Evolutionary conservation across 495 filamentous ascomycete species (phyloP), one percentile per base, ranked within the genome.

Genomic region (Penicillium herquei): DNA sequence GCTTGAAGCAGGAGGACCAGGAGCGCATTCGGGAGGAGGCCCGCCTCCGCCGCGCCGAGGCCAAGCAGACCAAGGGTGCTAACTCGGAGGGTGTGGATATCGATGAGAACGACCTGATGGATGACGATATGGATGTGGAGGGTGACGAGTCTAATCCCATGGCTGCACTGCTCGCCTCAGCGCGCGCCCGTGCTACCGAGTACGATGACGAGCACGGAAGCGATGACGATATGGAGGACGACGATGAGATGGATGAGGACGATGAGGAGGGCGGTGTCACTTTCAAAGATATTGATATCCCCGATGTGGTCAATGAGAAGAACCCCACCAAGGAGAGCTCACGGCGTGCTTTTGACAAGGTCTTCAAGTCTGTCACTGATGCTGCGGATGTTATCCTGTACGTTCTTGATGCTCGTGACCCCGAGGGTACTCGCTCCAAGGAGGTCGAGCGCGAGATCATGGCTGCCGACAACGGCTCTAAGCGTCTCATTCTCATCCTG

Each of bases 351-450:
- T 96, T 91, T 74, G 90, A 96, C 79, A 96, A 96, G 76, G 85
- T 93, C 61, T 98, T 96, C 82, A 96, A 96, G 79, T 83, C 88
- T 65, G 91, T 96, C n/a, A 84, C 95, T 26, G 88, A 91, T 31
- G 80, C 85, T 34, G 89, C 93, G 21, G 93, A 98, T 67, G 92
- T 98, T 13, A 75, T 98, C 31, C 84, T 98, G 54, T 98, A 98
- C 71, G 90, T 98, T 54, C 84, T 98, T 43, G 93, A 98, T 65
- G 92, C 93, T 42, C 86, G 93, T 48, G 92, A 98, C 64, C 93
- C 93, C 16, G 86, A 95, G 64, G 90, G 91, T 31, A 96, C 93
- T 26, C 82, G 93, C 49, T 98, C 93, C 2, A 87, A 86, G 63
- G 91, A 94, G 49, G 86, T 98, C 14, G 93, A 98, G 78, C 83